Evolutionary conservation across 2,329 filamentous ascomycete species (phyloP).

Genomic region (Truncatella angustata): DNA sequence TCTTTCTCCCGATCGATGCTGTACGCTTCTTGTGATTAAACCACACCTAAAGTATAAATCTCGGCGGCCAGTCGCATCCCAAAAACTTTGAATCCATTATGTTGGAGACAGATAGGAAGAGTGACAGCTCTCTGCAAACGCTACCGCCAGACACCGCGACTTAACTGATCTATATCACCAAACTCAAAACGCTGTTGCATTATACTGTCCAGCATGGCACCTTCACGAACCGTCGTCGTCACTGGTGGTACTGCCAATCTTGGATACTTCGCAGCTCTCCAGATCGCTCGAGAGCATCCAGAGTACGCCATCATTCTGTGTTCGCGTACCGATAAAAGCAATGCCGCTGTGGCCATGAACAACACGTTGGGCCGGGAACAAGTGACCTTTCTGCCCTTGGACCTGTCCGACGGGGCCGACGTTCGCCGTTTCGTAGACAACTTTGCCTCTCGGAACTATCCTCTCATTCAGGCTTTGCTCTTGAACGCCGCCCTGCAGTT

Average conservation of each 20-base stretch:
- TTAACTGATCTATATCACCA: no score
- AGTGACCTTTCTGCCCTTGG: slow-evolving; percentile 38
- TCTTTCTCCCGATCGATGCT: no score
- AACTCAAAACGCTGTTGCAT: no score
- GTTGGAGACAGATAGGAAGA: no score
- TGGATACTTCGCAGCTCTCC: slow-evolving; percentile 39
- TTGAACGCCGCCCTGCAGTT: slow-evolving; percentile 49
- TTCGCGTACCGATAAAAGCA: slow-evolving; percentile 38
- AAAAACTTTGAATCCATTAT: no score
- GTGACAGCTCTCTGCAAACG: no score
- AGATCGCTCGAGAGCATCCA: slow-evolving; percentile 38
- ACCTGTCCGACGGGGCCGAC: slow-evolving; percentile 37
- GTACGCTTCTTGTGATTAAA: no score
- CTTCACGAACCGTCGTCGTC: slow-evolving; percentile 29
- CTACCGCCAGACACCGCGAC: no score
- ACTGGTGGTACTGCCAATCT: slow-evolving; percentile 45
- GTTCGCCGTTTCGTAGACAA: slow-evolving; percentile 40
- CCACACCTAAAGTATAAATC: no score
- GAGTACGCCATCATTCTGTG: slow-evolving; percentile 39
- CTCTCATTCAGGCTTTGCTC: slow-evolving; percentile 41
- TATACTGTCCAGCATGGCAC: not conserved
- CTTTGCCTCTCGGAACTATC: slow-evolving; percentile 31
- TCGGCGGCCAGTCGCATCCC: no score
- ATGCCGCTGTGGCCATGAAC: slow-evolving; percentile 42
- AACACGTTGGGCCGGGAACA: slow-evolving; percentile 35